Evolutionary conservation across 2,329 filamentous ascomycete genomes (phyloP).

Genomic region (Diaporthe sp.): DNA sequence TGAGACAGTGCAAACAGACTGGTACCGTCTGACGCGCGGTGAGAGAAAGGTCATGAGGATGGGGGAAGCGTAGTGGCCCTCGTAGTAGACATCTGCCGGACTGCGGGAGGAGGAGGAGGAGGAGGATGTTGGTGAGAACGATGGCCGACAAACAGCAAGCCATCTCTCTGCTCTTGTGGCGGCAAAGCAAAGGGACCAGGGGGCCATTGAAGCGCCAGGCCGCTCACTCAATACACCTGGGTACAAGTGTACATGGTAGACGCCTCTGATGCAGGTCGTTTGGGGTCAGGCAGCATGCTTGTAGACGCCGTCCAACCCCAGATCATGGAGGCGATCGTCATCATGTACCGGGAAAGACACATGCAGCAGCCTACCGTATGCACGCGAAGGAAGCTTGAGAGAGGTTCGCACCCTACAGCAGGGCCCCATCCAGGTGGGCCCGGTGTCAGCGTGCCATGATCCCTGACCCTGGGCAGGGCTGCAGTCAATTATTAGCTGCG

Average conservation of each 20-base stretch:
- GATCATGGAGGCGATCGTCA: constrained; percentile 11
- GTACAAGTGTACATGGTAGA: not conserved
- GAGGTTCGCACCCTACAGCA: constrained; percentile 9
- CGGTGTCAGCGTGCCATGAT: constrained; percentile 3
- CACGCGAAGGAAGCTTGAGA: constrained; percentile 29
- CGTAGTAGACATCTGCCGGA: constrained; percentile 7
- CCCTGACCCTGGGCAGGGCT: constrained; percentile 25
- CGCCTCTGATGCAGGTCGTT: constrained; percentile 15
- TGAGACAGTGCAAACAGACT: constrained; percentile 37
- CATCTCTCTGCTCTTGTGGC: not conserved
- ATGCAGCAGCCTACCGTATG: constrained; percentile 25
- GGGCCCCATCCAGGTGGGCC: constrained; percentile 16
- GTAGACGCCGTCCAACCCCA: constrained; percentile 22
- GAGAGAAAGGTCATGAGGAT: constrained; percentile 23
- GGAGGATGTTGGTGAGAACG: not conserved
- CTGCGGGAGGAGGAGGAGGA: not conserved
- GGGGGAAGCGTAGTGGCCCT: not conserved
- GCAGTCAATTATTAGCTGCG: constrained; percentile 6
- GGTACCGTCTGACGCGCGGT: constrained; percentile 30
- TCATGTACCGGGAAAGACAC: constrained; percentile 24
- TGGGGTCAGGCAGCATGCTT: constrained; percentile 23
- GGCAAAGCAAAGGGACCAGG: constrained; percentile 12
- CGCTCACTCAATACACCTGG: not conserved
- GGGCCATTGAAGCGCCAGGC: not conserved
- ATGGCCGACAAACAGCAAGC: constrained; percentile 7